Evolutionary conservation across 306 rosid species (phyloP), one percentile per base, ranked within the genome.

Genomic region (Carpinus fangiana): DNA sequence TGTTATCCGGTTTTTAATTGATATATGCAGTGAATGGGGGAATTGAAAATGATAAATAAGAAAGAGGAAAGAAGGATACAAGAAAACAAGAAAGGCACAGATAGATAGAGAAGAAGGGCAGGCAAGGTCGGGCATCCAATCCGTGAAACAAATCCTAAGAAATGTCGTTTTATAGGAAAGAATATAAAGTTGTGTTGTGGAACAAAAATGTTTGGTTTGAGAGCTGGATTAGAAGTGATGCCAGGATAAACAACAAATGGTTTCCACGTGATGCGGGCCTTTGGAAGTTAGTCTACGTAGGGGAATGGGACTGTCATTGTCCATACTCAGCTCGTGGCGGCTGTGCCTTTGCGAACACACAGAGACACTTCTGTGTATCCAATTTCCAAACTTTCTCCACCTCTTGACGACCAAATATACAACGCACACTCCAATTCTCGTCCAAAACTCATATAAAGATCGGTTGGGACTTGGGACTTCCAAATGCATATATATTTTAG

Each of bases 181-280:
- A 72, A 73, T 41, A 31, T 31, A 31, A 2, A 62, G 72, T 45
- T 53, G 75, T 45, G 77, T 59, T 64, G 41, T 36, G 34, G 20
- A 21, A 21, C 38, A 68, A 78, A 78, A 68, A 67, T 80, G 83
- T 88, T 79, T 77, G 64, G 7, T 84, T 65, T 13, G 81, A 74
- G 80, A 46, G 78, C 73, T 51, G 82, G 85, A 79, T 80, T 73
- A 76, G 80, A 62, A 79, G 86, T 20, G 82, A 83, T 73, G 86
- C 43, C 87, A 80, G 73, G 81, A 77, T 70, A 88, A 90, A 85
- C 77, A 85, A 79, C 82, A 85, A 83, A 89, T 75, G 87, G 95
- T 70, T 81, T 82, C 87, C 97, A 92, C 96, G 97, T 94, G 97
- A 94, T 86, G 95, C 91, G 93, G 96, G 92, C 90, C 94, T 90